Base-by-base conservation (phyloP, 2,329 filamentous ascomycete species). In the Ambrosiella cleistominuta region DNA sequence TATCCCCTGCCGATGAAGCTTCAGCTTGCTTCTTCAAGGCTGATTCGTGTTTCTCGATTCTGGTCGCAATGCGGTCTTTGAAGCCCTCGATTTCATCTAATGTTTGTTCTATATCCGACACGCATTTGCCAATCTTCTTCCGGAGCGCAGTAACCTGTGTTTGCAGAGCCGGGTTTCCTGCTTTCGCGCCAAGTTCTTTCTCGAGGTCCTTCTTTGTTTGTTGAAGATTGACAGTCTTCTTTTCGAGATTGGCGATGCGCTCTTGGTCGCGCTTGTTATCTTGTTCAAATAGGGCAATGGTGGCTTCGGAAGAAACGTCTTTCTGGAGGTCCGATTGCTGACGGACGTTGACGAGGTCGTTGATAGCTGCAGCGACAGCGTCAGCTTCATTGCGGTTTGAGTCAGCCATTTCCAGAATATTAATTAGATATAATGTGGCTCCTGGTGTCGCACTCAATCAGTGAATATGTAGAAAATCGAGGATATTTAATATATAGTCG, bases 261-360 rank as follows among this genome's bases (percentile, higher is more conserved):
- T 77, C 80, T 63, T 77, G 72, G 58, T 85, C 81, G 62, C 75
- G 76, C 64, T 79, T 78, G 63, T 84, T 80, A 62, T 85, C 81
- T 45, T 75, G 75, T 58, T 82, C 79, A 50, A 77, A 77, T 58
- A 84, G 68, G 0, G 75, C 78, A 15, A 76, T 71, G 57, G 77
- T 81, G 3, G 80, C 81, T 63, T 84, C 77, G 13, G 75, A 67
- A 1, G 79, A 79, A 62, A 97, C 94, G 66, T 95, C 89, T 62
- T 88, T 79, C 69, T 96, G 91, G 17, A 97, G 72, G 60, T 96
- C 90, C 71, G 90, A 84, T 68, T 97, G 91, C 65, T 95, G 82
- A 59, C 88, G 82, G 19, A 93, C 81, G 60, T 61, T 56, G 8
- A 62, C 60, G 6, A 62, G 38, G 44, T 70, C 61, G 67, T 71